Conservation (phyloP, 2,329 filamentous ascomycete species). For the Microdochium nivale region DNA sequence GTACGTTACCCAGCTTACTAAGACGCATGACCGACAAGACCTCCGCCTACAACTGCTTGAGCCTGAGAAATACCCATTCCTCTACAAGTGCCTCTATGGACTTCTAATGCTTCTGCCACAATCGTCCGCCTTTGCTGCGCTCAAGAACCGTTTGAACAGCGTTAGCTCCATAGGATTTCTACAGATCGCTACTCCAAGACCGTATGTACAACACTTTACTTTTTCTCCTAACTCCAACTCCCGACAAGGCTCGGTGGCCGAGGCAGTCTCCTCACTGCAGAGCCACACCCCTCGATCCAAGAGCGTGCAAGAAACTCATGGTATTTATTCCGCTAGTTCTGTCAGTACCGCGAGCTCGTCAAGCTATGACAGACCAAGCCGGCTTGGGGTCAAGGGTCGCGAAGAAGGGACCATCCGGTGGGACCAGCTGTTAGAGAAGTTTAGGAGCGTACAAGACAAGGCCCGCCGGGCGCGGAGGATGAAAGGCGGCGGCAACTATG, state of each 20-base stretch:
- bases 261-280: constrained; percentile 19
- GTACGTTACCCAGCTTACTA: constrained; percentile 1
- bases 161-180: constrained; percentile 95
- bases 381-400: constrained; percentile 59
- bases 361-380: constrained; percentile 63
- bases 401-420: constrained; percentile 83
- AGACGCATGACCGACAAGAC: constrained; percentile 43
- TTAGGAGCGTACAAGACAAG: constrained; percentile 81
- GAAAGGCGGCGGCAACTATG: constrained; percentile 39
- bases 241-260: constrained; percentile 23
- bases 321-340: constrained; percentile 25
- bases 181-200: constrained; percentile 63
- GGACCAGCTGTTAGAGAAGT: constrained; percentile 90
- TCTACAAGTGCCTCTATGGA: constrained; percentile 97
- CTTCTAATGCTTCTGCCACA: constrained; percentile 97
- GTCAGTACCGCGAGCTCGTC: constrained; percentile 39
- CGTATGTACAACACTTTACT: constrained; percentile 45
- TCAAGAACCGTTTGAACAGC: constrained; percentile 94
- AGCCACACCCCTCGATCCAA: constrained; percentile 15
- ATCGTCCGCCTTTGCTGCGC: constrained; percentile 89
- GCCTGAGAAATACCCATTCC: constrained; percentile 85
- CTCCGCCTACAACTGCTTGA: constrained; percentile 90
- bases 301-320: constrained; percentile 26
- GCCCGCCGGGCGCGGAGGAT: constrained; percentile 63
- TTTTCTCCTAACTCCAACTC: constrained; percentile 16